These are phyloP conservation scores for Colletotrichum sp. DNA, from an alignment of 2,329 filamentous ascomycete species.

Conservation along the genomic window DNA sequence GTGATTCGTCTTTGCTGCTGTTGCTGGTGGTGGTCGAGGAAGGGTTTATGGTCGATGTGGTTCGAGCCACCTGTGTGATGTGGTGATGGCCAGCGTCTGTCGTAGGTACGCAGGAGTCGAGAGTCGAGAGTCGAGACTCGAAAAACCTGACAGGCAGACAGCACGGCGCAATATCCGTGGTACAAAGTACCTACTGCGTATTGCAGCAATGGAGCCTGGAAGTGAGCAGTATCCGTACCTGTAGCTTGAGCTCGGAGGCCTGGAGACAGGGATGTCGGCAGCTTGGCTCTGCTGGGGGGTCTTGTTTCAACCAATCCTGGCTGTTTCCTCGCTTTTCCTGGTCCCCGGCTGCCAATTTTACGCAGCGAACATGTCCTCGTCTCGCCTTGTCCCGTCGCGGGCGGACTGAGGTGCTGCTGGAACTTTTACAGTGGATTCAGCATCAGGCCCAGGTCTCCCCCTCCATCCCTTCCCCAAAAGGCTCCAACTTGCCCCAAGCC, in stretches of 20 bases:
- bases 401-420: neutral
- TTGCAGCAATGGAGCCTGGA: neutral
- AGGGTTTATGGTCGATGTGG: neutral
- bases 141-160: neutral
- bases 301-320: conserved; percentile 1
- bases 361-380: neutral
- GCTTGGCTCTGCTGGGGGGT: neutral
- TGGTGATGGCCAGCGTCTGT: neutral
- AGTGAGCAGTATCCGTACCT: neutral
- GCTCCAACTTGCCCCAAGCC: neutral
- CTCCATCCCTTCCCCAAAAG: neutral
- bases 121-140: neutral
- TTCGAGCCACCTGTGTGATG: neutral
- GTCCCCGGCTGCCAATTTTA: conserved; percentile 2
- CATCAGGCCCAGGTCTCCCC: neutral
- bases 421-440: neutral
- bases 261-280: neutral
- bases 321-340: neutral
- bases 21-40: neutral
- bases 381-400: neutral
- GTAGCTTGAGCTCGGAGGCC: neutral
- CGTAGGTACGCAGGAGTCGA: neutral
- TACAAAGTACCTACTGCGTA: neutral
- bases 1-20: neutral
- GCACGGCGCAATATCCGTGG: neutral